Evolutionary conservation across 768 basidiomycete genomes (phyloP), one percentile per base, ranked within the genome.

Genomic region (Cyclocybe cylindracea): DNA sequence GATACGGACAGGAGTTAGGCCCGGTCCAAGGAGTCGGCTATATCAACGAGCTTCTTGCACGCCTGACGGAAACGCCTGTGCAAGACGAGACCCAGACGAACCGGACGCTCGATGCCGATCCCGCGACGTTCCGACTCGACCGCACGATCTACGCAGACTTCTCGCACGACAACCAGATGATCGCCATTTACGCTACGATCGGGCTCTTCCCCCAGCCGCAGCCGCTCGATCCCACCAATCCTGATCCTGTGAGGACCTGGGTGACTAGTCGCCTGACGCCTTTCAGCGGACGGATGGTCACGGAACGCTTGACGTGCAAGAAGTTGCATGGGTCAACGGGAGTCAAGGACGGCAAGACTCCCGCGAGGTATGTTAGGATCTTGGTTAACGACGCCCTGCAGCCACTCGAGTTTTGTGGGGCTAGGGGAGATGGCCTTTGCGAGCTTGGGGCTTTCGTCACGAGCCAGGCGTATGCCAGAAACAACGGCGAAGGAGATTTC

Each of bases 11-110:
- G 54, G 57, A 65, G 2, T 72, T 93, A 1, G 91, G 91, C 2
- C 85, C 74, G 4, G 83, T 91, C 6, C 89, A 91, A 63, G 91
- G 91, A 32, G 85, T 94, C 3, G 94, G 93, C 5, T 96, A 89
- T 64, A 75, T 90, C 61, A 94, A 93, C 64, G 93, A 95, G 70
- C 79, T 96, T n/a, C 66, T 95, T 16, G 89, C 91, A 0, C 83
- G 94, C 9, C 76, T 96, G 39, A 89, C 86, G 0, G 75, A 76
- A 11, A 67, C 64, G 11, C 79, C 83, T 1, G 87, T 91, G 29
- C 64, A 64, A 37, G 90, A 92, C 66, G 61, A 77, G 55, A 92
- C 90, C 0, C 86, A 88, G 59, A 89, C 87, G 2, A 94, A 94
- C 67, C 68, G 67, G 8, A 93, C 91, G 0, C 77, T 94, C 29